Percentiles rank a stretch among this genome's conserved stretches.
These are phyloP conservation scores for Penicillium sp. DNA, from an alignment of 2,329 filamentous ascomycete species.

Conservation along the genomic window DNA sequence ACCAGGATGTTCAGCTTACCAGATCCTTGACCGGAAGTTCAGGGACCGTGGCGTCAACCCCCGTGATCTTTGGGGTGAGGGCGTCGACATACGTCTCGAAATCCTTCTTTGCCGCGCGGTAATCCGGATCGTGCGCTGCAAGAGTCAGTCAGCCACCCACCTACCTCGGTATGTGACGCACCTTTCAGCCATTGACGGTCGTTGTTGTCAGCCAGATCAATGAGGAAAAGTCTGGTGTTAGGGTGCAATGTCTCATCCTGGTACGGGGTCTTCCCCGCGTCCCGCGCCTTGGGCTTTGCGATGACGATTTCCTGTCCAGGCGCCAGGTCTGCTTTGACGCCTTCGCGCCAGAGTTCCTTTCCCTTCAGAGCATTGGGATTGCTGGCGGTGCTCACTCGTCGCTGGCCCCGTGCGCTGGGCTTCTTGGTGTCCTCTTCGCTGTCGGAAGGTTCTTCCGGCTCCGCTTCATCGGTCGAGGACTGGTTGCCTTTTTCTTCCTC, in stretches of 20 bases:
- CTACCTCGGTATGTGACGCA: constrained; percentile 34
- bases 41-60: constrained; percentile 78
- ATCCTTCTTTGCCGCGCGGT: constrained; percentile 74
- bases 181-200: constrained; percentile 66
- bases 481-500: constrained; percentile 17
- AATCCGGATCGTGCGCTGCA: constrained; percentile 76
- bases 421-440: constrained; percentile 13
- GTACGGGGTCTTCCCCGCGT: constrained; percentile 61
- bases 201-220: constrained; percentile 62
- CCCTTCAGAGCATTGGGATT: constrained; percentile 31
- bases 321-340: constrained; percentile 56
- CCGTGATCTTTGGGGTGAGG: constrained; percentile 69
- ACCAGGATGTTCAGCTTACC: constrained; percentile 42
- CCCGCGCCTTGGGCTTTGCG: constrained; percentile 64
- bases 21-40: constrained; percentile 85
- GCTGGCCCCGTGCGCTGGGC: constrained; percentile 7
- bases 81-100: constrained; percentile 77
- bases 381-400: constrained; percentile 1
- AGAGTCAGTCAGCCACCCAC: constrained; percentile 8
- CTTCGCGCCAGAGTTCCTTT: constrained; percentile 59
- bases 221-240: constrained; percentile 64
- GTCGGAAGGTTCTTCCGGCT: constrained; percentile 22
- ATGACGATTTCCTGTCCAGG: constrained; percentile 64
- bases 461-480: constrained; percentile 11
- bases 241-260: constrained; percentile 61